A percentile compares a stretch with the other conserved stretches of the same genome.
phyloP scores from a whole-genome alignment of 1,284 basidiomycete species.

The Boletus nobilissimus region DNA sequence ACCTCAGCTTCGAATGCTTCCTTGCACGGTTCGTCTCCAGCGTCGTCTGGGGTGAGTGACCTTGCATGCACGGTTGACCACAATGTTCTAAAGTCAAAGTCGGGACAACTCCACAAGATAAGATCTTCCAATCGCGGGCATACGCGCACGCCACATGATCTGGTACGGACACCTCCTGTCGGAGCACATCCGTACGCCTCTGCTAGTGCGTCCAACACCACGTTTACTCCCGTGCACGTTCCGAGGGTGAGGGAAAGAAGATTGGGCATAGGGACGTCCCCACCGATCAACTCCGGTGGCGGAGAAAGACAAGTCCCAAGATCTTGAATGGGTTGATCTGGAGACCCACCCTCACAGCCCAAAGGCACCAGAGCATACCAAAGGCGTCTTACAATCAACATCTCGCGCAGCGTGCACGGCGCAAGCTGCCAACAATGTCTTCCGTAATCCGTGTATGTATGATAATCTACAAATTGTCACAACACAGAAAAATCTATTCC shows the following conservation, averaged over 20 bases:
- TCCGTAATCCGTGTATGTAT: slow-evolving; percentile 83
- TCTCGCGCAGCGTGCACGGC: slow-evolving; percentile 89
- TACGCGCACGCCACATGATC: slow-evolving; percentile 47
- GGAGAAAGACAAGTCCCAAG: no score
- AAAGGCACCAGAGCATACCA: slow-evolving; percentile 87
- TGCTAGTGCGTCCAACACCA: slow-evolving; percentile 42
- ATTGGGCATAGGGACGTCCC: no score
- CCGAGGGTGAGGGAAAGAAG: slow-evolving; percentile 51
- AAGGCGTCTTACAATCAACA: slow-evolving; percentile 94
- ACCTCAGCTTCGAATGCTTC: slow-evolving; percentile 35
- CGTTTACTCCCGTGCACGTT: slow-evolving; percentile 44
- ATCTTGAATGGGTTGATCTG: no score
- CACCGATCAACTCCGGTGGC: no score
- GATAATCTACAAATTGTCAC: no score
- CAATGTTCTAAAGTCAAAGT: slow-evolving; percentile 52
- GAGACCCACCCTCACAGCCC: slow-evolving; percentile 79
- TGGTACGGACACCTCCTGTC: slow-evolving; percentile 22
- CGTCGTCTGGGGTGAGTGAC: slow-evolving; percentile 43
- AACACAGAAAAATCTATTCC: no score
- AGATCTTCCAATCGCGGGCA: slow-evolving; percentile 62
- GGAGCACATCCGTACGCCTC: slow-evolving; percentile 43
- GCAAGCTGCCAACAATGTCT: slow-evolving; percentile 74
- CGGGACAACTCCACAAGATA: slow-evolving; percentile 59
- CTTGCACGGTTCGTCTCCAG: slow-evolving; percentile 27
- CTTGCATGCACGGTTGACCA: slow-evolving; percentile 51